Percentiles rank a stretch among this genome's conserved stretches.
phyloP scores from a whole-genome alignment of 805 yeast genomes.

The Candida sakaeoensis region DNA sequence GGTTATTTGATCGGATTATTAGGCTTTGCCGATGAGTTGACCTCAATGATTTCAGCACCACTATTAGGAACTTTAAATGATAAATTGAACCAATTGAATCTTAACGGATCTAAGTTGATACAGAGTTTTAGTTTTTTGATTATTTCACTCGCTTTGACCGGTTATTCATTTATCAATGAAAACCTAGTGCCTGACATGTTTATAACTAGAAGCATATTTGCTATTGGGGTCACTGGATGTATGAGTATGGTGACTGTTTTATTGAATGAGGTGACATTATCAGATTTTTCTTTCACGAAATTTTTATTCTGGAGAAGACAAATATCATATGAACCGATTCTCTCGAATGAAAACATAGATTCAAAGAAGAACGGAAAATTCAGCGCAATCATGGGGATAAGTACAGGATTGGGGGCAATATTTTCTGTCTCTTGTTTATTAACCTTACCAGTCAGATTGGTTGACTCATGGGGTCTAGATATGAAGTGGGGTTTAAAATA shows the following conservation, averaged over 20 bases:
- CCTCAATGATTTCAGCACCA: slow-evolving; percentile 53
- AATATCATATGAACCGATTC: slow-evolving; percentile 3
- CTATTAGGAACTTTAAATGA: slow-evolving; percentile 62
- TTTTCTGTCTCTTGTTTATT: slow-evolving; percentile 54
- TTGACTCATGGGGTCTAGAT: slow-evolving; percentile 27
- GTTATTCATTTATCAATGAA: slow-evolving; percentile 41
- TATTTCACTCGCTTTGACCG: slow-evolving; percentile 43
- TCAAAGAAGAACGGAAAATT: slow-evolving; percentile 41
- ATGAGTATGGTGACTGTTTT: slow-evolving; percentile 60
- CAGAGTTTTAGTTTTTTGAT: slow-evolving; percentile 46
- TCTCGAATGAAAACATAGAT: slow-evolving; percentile 3
- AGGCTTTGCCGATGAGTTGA: slow-evolving; percentile 56
- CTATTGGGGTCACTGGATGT: slow-evolving; percentile 54
- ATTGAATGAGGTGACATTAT: slow-evolving; percentile 51
- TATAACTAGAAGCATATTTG: slow-evolving; percentile 52
- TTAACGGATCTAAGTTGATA: slow-evolving; percentile 52
- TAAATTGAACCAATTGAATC: slow-evolving; percentile 30
- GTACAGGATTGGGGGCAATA: slow-evolving; percentile 66
- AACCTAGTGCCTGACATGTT: slow-evolving; percentile 39
- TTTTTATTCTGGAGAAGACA: slow-evolving; percentile 23
- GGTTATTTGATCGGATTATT: slow-evolving; percentile 33
- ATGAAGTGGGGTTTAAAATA: slow-evolving; percentile 40
- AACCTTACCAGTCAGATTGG: slow-evolving; percentile 53
- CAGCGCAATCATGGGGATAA: slow-evolving; percentile 59
- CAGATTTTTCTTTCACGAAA: slow-evolving; percentile 34